Percentiles rank a stretch among this genome's conserved stretches.
Evolutionary conservation across 164 flowering plant species (phyloP).

Genomic region (Aristolochia californica): DNA sequence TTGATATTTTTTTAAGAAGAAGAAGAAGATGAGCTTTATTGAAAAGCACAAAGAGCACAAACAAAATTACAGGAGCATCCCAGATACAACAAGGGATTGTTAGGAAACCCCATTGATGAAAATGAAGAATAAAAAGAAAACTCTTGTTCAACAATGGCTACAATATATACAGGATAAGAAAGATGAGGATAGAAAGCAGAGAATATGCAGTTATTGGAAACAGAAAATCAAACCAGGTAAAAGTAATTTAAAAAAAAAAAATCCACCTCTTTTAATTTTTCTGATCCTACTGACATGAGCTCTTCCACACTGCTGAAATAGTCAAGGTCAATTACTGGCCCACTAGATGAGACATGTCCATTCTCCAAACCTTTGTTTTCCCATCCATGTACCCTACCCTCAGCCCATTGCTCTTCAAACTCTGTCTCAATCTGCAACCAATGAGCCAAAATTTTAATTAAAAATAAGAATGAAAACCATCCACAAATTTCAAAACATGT

Average conservation of each 20-base stretch:
- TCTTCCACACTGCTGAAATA: conserved; percentile 76
- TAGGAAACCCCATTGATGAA: no score
- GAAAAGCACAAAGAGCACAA: no score
- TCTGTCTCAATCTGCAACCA: conserved; percentile 57
- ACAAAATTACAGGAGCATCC: no score
- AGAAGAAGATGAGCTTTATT: no score
- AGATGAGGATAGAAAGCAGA: not conserved
- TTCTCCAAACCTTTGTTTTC: conserved; percentile 55
- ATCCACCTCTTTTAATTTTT: conserved; percentile 79
- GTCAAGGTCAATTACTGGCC: conserved; percentile 62
- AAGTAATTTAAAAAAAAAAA: not conserved
- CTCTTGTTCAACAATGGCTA: no score
- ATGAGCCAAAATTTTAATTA: not conserved
- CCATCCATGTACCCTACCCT: conserved; percentile 63
- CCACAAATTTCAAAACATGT: not conserved
- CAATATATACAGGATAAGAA: no score
- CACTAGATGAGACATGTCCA: conserved; percentile 33
- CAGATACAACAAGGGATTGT: no score
- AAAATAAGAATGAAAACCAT: not conserved
- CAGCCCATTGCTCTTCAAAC: conserved; percentile 76
- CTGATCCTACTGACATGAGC: conserved; percentile 71
- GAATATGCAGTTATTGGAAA: no score
- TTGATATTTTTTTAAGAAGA: no score
- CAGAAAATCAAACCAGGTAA: no score
- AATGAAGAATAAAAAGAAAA: no score